Evolutionary conservation across 352 stramenopile species (phyloP).

Genomic region (Phytophthora cactorum): DNA sequence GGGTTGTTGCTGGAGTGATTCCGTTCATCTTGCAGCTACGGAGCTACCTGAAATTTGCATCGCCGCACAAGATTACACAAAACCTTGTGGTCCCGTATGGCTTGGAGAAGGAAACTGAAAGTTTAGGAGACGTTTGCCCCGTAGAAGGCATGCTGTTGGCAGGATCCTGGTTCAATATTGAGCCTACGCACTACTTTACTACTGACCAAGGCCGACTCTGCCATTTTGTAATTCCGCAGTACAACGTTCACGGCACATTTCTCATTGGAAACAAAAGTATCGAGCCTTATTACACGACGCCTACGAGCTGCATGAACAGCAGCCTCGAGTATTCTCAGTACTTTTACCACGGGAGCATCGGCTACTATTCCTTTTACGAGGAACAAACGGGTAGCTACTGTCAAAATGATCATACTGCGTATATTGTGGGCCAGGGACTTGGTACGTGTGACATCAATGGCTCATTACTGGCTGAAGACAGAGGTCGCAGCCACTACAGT

Average conservation of each 20-base stretch:
- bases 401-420: not conserved
- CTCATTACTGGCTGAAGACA: no score
- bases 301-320: not conserved
- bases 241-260: slow-evolving; percentile 35
- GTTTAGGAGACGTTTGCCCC: not conserved
- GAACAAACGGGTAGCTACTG: not conserved
- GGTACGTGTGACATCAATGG: no score
- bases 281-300: slow-evolving; percentile 16
- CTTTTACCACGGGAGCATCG: not conserved
- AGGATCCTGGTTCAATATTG: not conserved
- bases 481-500: no score
- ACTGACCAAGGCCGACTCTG: slow-evolving; percentile 7
- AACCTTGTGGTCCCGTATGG: slow-evolving; percentile 9
- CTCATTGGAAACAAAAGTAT: slow-evolving; percentile 8
- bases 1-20: slow-evolving; percentile 15
- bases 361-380: not conserved
- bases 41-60: slow-evolving; percentile 21
- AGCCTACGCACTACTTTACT: slow-evolving; percentile 27
- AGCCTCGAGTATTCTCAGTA: not conserved
- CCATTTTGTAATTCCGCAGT: slow-evolving; percentile 31
- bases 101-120: not conserved
- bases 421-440: not conserved
- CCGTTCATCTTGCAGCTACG: slow-evolving; percentile 22
- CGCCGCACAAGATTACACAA: slow-evolving; percentile 20
- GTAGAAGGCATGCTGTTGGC: not conserved